phyloP scores from a whole-genome alignment of 2,329 filamentous ascomycete species.

The Arachnopeziza araneosa region DNA sequence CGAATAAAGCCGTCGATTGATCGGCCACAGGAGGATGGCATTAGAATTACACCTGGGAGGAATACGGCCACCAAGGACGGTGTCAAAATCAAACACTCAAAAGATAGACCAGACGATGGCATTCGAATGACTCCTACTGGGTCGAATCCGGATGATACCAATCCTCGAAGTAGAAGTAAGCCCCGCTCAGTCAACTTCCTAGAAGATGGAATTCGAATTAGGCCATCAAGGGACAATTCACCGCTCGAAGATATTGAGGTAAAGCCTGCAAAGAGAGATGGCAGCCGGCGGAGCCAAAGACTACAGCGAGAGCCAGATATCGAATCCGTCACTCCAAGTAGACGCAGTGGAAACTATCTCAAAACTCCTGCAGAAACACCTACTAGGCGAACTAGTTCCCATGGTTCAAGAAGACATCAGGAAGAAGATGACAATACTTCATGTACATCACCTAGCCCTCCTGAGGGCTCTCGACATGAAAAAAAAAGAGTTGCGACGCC shows the following conservation, averaged over 20 bases:
- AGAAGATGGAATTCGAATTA: conserved; percentile 31
- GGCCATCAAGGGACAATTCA: conserved; percentile 17
- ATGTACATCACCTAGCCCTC: conserved; percentile 20
- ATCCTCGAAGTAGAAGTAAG: conserved; percentile 27
- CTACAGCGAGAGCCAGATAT: conserved; percentile 5
- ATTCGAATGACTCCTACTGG: conserved; percentile 18
- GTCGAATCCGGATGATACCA: conserved; percentile 11
- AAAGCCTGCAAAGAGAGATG: background rate
- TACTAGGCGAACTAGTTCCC: conserved; percentile 12
- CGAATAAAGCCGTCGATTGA: conserved; percentile 13
- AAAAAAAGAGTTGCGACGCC: conserved; percentile 20
- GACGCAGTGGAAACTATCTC: conserved; percentile 19
- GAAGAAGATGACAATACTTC: conserved; percentile 16
- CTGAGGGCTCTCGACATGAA: conserved; percentile 16
- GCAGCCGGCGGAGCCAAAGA: conserved; percentile 10
- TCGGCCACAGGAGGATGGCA: conserved; percentile 33
- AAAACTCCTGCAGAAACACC: conserved; percentile 15
- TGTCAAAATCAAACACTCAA: conserved; percentile 22
- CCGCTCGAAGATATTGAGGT: background rate
- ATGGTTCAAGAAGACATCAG: conserved; percentile 8
- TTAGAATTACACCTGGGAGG: conserved; percentile 35
- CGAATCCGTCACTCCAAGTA: conserved; percentile 16
- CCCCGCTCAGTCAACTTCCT: conserved; percentile 12
- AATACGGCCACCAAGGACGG: conserved; percentile 16
- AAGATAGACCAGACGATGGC: conserved; percentile 25